Evolutionary conservation across 2,329 filamentous ascomycete species (phyloP).

Genomic region (Ceratocystis lukuohia): DNA sequence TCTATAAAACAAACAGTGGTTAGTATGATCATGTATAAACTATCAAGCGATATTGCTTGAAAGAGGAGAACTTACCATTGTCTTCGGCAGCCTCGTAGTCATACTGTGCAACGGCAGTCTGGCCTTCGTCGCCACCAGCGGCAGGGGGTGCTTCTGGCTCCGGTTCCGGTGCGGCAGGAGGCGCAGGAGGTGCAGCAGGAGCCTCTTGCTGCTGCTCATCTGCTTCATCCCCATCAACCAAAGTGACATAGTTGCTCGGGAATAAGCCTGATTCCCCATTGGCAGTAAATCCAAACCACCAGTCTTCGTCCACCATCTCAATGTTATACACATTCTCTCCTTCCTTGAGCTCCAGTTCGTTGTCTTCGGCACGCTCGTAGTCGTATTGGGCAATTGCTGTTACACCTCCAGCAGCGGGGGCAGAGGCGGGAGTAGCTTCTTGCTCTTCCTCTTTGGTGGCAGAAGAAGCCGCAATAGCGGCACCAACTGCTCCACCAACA

Average conservation of each 20-base stretch:
- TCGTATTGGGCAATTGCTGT: slow-evolving; percentile 79
- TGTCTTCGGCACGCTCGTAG: slow-evolving; percentile 95
- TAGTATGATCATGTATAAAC: not conserved
- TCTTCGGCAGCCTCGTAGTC: slow-evolving; percentile 97
- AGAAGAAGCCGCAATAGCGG: not conserved
- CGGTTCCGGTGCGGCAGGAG: slow-evolving; percentile 25
- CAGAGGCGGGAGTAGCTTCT: slow-evolving; percentile 8
- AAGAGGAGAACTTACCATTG: slow-evolving; percentile 44
- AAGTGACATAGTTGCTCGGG: slow-evolving; percentile 92
- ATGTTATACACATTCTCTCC: slow-evolving; percentile 83
- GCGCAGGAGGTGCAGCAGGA: slow-evolving; percentile 24
- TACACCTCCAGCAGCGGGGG: slow-evolving; percentile 38
- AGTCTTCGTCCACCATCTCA: slow-evolving; percentile 94
- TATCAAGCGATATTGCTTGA: not conserved
- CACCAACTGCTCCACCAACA: slow-evolving; percentile 12
- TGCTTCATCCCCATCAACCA: slow-evolving; percentile 49
- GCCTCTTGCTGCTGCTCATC: slow-evolving; percentile 30
- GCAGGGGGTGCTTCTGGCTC: slow-evolving; percentile 31
- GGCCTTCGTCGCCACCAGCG: slow-evolving; percentile 30
- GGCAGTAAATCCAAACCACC: slow-evolving; percentile 93
- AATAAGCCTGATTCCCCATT: slow-evolving; percentile 79
- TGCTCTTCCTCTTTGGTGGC: not conserved
- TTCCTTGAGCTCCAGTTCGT: slow-evolving; percentile 83
- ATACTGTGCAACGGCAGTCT: slow-evolving; percentile 73
- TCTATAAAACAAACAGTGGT: slow-evolving; percentile 31